phyloP scores from a whole-genome alignment of 106 monocot genomes.

The Amphibolis antarctica region DNA sequence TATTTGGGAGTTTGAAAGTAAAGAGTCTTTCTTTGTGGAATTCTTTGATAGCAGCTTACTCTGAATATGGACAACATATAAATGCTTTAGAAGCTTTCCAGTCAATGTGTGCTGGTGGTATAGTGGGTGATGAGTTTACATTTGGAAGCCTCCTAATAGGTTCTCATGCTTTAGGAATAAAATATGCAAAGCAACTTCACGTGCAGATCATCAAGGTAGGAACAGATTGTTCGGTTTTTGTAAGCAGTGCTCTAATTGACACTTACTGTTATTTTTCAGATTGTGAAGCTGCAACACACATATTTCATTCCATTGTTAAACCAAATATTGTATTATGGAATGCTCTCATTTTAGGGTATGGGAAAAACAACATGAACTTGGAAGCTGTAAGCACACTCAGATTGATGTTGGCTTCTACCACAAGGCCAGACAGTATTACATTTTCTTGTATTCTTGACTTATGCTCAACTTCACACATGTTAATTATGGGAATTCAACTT shows the following conservation, averaged over 20 bases:
- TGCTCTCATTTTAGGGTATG: slow-evolving; percentile 32
- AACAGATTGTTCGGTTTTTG: slow-evolving; percentile 17
- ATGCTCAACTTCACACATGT: slow-evolving; percentile 13
- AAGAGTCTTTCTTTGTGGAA: slow-evolving; percentile 40
- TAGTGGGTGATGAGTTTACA: slow-evolving; percentile 30
- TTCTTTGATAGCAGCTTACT: slow-evolving; percentile 34
- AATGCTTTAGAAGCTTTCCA: slow-evolving; percentile 20
- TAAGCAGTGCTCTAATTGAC: slow-evolving; percentile 32
- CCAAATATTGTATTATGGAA: slow-evolving; percentile 40
- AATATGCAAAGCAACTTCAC: slow-evolving; percentile 36
- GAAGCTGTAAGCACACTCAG: slow-evolving; percentile 13
- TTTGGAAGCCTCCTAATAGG: slow-evolving; percentile 31
- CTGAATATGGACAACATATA: slow-evolving; percentile 24
- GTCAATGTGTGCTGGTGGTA: slow-evolving; percentile 20
- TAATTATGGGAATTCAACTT: slow-evolving; percentile 21
- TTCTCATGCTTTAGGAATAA: slow-evolving; percentile 13
- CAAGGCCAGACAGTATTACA: slow-evolving; percentile 19
- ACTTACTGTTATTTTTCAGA: slow-evolving; percentile 24
- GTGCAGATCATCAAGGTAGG: slow-evolving; percentile 23
- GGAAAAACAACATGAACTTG: slow-evolving; percentile 13
- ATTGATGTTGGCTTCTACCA: slow-evolving; percentile 12
- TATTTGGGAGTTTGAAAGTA: slow-evolving; percentile 24
- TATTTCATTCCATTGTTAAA: slow-evolving; percentile 19
- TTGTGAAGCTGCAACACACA: slow-evolving; percentile 20
- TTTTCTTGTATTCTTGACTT: slow-evolving; percentile 29